phyloP scores from a whole-genome alignment of 116 monocot genomes.

The Cymodocea nodosa region DNA sequence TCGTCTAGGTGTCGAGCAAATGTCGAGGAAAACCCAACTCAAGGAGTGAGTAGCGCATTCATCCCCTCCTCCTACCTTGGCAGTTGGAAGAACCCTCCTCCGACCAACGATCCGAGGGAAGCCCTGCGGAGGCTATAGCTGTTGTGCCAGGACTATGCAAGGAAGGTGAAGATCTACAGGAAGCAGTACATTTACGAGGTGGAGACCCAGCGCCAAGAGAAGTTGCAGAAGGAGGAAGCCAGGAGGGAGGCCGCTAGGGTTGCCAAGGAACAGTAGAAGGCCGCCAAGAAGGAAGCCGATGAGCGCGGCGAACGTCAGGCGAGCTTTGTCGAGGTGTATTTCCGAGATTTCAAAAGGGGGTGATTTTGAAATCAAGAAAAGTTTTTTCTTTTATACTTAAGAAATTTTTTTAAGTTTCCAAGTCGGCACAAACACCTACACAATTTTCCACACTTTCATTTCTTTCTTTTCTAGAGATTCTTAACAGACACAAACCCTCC shows the following conservation, averaged over 20 bases:
- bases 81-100: slow-evolving; percentile 44
- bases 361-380: no score
- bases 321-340: no score
- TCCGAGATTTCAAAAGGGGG: no score
- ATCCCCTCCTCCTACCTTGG: slow-evolving; percentile 40
- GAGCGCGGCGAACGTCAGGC: slow-evolving; percentile 56
- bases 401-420: no score
- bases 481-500: no score
- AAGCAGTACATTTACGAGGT: slow-evolving; percentile 55
- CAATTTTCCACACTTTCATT: no score
- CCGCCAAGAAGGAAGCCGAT: slow-evolving; percentile 68
- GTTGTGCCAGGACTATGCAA: slow-evolving; percentile 49
- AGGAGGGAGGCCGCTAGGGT: slow-evolving; percentile 54
- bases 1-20: no score
- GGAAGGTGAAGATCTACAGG: slow-evolving; percentile 51
- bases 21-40: no score
- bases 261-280: slow-evolving; percentile 65
- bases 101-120: slow-evolving; percentile 37
- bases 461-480: no score
- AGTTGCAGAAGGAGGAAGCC: slow-evolving; percentile 57
- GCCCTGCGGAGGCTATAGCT: slow-evolving; percentile 44
- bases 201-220: slow-evolving; percentile 51
- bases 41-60: no score
- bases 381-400: no score
- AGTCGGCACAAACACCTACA: no score